A percentile compares a stretch with the other conserved stretches of the same genome.
These are phyloP conservation scores for Pugionium cornutum DNA, from an alignment of 345 rosid genomes.

Conservation along the genomic window DNA sequence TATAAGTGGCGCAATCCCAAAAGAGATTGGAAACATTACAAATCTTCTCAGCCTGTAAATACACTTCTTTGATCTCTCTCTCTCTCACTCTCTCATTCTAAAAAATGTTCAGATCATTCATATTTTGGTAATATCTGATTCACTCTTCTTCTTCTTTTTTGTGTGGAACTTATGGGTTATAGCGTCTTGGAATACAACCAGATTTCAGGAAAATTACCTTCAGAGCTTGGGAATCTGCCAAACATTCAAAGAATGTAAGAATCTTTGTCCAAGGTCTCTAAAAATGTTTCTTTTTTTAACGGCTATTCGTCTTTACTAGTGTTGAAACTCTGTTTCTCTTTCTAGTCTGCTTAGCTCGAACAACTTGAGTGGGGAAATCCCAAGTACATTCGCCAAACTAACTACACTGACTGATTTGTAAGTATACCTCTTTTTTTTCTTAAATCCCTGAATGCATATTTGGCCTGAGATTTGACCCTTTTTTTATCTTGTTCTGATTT, in stretches of 20 bases:
- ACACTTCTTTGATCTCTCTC: background rate
- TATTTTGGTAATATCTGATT: background rate
- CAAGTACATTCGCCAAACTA: conserved; percentile 50
- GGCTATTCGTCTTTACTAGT: background rate
- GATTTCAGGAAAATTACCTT: conserved; percentile 48
- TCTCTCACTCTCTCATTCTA: background rate
- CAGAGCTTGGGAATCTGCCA: conserved; percentile 45
- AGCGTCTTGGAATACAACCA: conserved; percentile 47
- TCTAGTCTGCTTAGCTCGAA: conserved; percentile 55
- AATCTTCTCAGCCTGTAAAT: conserved; percentile 50
- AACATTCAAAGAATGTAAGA: conserved; percentile 34
- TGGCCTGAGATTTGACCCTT: background rate
- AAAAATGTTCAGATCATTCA: background rate
- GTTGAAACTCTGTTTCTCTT: conserved; percentile 17
- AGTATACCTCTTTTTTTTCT: conserved; percentile 18
- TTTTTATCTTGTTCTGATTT: background rate
- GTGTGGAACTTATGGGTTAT: background rate
- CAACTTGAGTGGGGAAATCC: conserved; percentile 51
- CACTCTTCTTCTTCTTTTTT: background rate
- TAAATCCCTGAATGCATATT: background rate
- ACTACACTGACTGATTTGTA: conserved; percentile 50
- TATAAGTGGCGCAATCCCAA: conserved; percentile 53
- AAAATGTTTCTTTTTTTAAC: background rate
- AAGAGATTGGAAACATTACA: conserved; percentile 50
- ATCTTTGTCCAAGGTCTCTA: background rate